Percentiles rank a stretch among this genome's conserved stretches.
These are phyloP conservation scores for Crithidia sp. DNA, from an alignment of 208 protist genomes.

Conservation along the genomic window DNA sequence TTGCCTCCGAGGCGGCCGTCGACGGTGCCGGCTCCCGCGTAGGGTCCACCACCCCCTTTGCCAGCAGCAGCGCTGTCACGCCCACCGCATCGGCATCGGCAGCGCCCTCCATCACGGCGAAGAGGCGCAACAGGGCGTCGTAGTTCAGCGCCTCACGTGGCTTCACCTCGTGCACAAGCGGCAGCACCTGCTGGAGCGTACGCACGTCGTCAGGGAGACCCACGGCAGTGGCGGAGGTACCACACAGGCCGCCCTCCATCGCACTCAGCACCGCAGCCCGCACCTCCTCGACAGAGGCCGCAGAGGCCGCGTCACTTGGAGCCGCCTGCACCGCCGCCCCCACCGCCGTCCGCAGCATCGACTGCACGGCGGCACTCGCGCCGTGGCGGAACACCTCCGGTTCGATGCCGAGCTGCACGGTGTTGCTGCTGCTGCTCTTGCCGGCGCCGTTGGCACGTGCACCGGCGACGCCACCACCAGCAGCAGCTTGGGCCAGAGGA, in stretches of 20 bases:
- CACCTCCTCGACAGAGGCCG: background rate
- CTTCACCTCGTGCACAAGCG: slow-evolving; percentile 55
- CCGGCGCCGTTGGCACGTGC: background rate
- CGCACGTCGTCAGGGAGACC: slow-evolving; percentile 57
- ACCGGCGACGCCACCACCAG: background rate
- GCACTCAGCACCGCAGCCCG: slow-evolving; percentile 1
- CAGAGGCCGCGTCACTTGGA: background rate
- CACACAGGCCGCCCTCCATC: slow-evolving; percentile 19
- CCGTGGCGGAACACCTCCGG: slow-evolving; percentile 22
- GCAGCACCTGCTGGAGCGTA: slow-evolving; percentile 41
- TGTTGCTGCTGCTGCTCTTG: slow-evolving; percentile 7
- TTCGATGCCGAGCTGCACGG: slow-evolving; percentile 24
- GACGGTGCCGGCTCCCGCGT: slow-evolving; percentile 47
- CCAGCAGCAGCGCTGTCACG: slow-evolving; percentile 34
- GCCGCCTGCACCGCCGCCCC: slow-evolving; percentile 16
- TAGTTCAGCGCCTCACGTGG: slow-evolving; percentile 60
- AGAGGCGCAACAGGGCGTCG: slow-evolving; percentile 62
- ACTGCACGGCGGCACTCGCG: slow-evolving; percentile 8
- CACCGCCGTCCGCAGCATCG: slow-evolving; percentile 10
- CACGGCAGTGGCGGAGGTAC: slow-evolving; percentile 38
- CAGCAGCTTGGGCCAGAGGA: background rate
- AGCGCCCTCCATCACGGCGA: slow-evolving; percentile 44
- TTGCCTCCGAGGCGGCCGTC: slow-evolving; percentile 43
- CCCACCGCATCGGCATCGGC: slow-evolving; percentile 2
- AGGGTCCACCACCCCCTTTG: slow-evolving; percentile 49